These are phyloP conservation scores for Apiospora marii DNA, from an alignment of 2,329 filamentous ascomycete species.

Conservation along the genomic window DNA sequence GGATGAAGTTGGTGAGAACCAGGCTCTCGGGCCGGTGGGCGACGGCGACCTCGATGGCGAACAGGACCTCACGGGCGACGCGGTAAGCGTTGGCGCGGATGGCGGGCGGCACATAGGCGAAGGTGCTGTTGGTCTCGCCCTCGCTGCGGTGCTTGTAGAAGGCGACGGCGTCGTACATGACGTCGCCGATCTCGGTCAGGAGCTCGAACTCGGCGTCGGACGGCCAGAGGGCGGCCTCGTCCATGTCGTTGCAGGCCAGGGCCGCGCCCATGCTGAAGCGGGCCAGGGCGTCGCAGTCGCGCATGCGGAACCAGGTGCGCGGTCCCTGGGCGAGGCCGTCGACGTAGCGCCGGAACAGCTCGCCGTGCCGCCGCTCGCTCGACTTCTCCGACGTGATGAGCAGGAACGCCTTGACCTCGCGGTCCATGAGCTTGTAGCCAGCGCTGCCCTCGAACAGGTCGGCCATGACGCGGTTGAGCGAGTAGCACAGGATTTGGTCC, in stretches of 20 bases:
- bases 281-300: conserved; percentile 43
- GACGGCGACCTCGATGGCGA: conserved; percentile 42
- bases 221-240: conserved; percentile 34
- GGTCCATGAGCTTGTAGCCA: conserved; percentile 29
- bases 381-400: conserved; percentile 34
- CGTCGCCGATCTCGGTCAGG: conserved; percentile 38
- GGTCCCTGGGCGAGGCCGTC: conserved; percentile 38
- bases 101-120: conserved; percentile 39
- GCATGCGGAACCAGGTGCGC: conserved; percentile 42
- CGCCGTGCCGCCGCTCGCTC: conserved; percentile 26
- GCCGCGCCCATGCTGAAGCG: conserved; percentile 43
- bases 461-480: conserved; percentile 30
- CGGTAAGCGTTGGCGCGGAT: conserved; percentile 37
- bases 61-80: conserved; percentile 41
- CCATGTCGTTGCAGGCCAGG: conserved; percentile 42
- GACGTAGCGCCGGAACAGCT: conserved; percentile 42
- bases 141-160: conserved; percentile 45
- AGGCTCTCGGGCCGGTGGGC: conserved; percentile 17
- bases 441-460: conserved; percentile 31
- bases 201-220: conserved; percentile 34
- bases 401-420: conserved; percentile 36
- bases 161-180: conserved; percentile 43
- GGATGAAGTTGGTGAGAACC: conserved; percentile 37
- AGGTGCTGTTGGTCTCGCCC: conserved; percentile 45
- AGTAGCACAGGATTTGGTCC: conserved; percentile 32